These are phyloP conservation scores for Gaultheria prostrata DNA, from an alignment of 148 eudicot species.

Conservation along the genomic window DNA sequence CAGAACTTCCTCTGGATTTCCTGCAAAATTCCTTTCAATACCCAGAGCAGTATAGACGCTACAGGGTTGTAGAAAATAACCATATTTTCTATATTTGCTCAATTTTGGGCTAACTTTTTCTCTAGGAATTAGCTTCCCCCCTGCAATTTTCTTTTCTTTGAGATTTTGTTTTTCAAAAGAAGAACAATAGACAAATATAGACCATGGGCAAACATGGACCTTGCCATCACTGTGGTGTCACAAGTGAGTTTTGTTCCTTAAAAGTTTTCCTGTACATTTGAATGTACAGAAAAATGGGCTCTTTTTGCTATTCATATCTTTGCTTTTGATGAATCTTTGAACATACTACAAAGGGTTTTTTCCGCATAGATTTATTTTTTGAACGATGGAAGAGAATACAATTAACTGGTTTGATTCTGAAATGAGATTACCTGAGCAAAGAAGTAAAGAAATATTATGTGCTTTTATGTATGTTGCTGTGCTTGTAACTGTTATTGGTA, in stretches of 20 bases:
- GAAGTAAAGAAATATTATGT: slow-evolving; percentile 19
- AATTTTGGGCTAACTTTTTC: slow-evolving; percentile 12
- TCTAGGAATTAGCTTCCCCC: slow-evolving; percentile 8
- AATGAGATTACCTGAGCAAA: slow-evolving; percentile 13
- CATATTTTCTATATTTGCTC: slow-evolving; percentile 20
- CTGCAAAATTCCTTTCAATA: slow-evolving; percentile 26
- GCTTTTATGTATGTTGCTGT: slow-evolving; percentile 12
- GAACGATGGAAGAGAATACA: slow-evolving; percentile 22
- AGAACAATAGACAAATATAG: slow-evolving; percentile 38
- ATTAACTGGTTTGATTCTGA: slow-evolving; percentile 17
- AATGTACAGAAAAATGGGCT: slow-evolving; percentile 7
- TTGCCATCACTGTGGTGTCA: slow-evolving; percentile 99
- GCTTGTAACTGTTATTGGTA: not conserved
- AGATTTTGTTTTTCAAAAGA: slow-evolving; percentile 7
- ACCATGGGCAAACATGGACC: slow-evolving; percentile 99
- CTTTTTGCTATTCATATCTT: slow-evolving; percentile 10
- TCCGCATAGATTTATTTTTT: slow-evolving; percentile 31
- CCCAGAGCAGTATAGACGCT: slow-evolving; percentile 26
- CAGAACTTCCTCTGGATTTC: slow-evolving; percentile 33
- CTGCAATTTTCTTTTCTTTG: slow-evolving; percentile 15
- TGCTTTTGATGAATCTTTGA: not conserved
- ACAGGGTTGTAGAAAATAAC: slow-evolving; percentile 34
- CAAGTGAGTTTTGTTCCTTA: slow-evolving; percentile 89
- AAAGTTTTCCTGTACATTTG: slow-evolving; percentile 18
- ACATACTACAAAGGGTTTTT: slow-evolving; percentile 16